Base-by-base conservation (phyloP, 108 stramenopile species). In the Cyclotella atomus region DNA sequence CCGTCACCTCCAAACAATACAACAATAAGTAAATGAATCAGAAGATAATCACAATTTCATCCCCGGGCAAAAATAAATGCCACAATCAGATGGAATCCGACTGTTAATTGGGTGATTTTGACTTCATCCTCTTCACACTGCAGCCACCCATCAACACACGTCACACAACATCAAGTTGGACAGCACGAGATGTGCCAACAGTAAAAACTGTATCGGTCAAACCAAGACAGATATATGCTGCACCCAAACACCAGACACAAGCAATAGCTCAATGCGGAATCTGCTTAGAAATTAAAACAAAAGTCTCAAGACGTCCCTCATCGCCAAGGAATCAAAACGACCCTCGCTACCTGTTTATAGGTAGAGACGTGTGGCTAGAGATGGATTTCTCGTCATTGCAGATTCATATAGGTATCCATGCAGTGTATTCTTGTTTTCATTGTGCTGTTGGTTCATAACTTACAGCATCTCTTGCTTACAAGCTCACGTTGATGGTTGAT, bases 211-310 rank as follows among this genome's bases (percentile, higher is more conserved):
- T n/a, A n/a, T n/a, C n/a, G n/a, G n/a, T n/a, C n/a, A n/a, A n/a
- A n/a, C n/a, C n/a, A n/a, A n/a, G n/a, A n/a, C n/a, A 41, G 12
- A 41, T 41, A 41, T 9, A 41, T 9, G 12, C 12, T 12, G 38
- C 38, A 41, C 9, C 38, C 12, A 29, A 36, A 67, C 24, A 52
- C 30, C 2, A 47, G n/a, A 17, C 20, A 17, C 5, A 50, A 50
- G 17, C 7, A 17, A 49, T n/a, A 4, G n/a, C 4, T 4, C 10
- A 49, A 49, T 17, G 16, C 9, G 4, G 5, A 28, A 20, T 66
- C 77, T 79, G 77, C 77, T 79, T 67, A 79, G 77, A 79, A 79
- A 72, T 79, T 79, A 79, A 79, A 79, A 79, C 77, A 79, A 65
- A 79, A 79, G 77, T 79, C 77, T 79, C 34, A 50, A 45, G 77